phyloP scores from a whole-genome alignment of 2,329 filamentous ascomycete genomes.

The Pseudocercospora crystallina region DNA sequence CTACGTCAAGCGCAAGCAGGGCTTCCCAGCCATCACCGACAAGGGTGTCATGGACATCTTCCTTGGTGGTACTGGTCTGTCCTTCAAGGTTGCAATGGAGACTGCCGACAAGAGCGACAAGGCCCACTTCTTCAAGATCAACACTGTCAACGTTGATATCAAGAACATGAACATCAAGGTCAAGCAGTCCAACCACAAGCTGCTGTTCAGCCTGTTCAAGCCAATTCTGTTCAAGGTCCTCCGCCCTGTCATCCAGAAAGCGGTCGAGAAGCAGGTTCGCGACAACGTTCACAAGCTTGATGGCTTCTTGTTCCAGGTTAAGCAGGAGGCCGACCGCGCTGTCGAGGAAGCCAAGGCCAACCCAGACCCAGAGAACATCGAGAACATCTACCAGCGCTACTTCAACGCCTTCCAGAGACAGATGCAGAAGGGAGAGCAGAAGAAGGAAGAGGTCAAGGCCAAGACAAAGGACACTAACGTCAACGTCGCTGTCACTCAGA shows the following conservation, averaged over 20 bases:
- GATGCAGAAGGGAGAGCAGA: constrained; percentile 72
- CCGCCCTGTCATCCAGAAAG: constrained; percentile 80
- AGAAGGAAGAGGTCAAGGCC: constrained; percentile 60
- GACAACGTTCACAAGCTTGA: constrained; percentile 78
- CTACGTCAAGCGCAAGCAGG: constrained; percentile 92
- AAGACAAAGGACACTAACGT: constrained; percentile 65
- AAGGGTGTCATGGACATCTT: constrained; percentile 85
- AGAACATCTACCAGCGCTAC: constrained; percentile 87
- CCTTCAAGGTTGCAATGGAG: constrained; percentile 87
- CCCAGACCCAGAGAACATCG: constrained; percentile 67
- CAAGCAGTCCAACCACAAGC: constrained; percentile 92
- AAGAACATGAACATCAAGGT: constrained; percentile 66
- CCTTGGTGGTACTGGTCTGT: constrained; percentile 82
- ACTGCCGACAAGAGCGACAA: constrained; percentile 73
- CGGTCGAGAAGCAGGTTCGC: constrained; percentile 83
- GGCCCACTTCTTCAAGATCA: constrained; percentile 90
- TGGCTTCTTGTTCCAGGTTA: constrained; percentile 69
- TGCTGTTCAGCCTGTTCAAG: constrained; percentile 84
- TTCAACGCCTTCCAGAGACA: constrained; percentile 71
- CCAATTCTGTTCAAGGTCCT: constrained; percentile 81
- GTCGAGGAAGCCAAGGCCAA: constrained; percentile 62
- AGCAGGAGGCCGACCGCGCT: constrained; percentile 77
- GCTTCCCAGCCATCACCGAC: constrained; percentile 85
- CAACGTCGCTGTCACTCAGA: constrained; percentile 79
- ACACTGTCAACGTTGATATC: constrained; percentile 57